A percentile compares a stretch with the other conserved stretches of the same genome.
phyloP scores from a whole-genome alignment of 441 rosid species.

The Melastoma candidum region DNA sequence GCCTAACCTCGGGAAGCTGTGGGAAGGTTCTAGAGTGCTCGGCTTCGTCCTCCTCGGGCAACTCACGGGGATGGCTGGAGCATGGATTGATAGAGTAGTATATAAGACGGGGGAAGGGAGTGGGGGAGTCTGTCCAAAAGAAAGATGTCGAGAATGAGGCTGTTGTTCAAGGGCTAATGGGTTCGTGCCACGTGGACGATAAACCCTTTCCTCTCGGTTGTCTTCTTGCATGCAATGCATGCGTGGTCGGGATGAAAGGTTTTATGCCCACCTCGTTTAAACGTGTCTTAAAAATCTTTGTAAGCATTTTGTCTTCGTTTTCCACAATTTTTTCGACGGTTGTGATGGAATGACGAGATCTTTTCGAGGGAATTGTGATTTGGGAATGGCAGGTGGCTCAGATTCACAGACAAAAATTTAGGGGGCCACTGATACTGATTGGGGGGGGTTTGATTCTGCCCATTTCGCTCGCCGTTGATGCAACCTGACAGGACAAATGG shows the following conservation, averaged over 20 bases:
- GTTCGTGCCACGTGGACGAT: conserved; percentile 43
- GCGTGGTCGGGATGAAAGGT: conserved; percentile 35
- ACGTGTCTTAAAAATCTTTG: not conserved
- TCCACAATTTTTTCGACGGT: too few species aligned
- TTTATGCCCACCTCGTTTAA: conserved; percentile 31
- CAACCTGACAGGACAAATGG: too few species aligned
- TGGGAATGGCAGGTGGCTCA: too few species aligned
- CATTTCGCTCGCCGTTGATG: too few species aligned
- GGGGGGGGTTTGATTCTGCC: too few species aligned
- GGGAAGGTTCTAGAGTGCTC: conserved; percentile 3
- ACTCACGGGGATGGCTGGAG: conserved; percentile 9
- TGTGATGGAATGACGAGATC: too few species aligned
- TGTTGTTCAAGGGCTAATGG: conserved; percentile 31
- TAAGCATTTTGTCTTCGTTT: not conserved
- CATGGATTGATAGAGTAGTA: conserved; percentile 11
- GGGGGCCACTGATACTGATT: too few species aligned
- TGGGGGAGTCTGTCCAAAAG: not conserved
- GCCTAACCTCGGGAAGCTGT: conserved; percentile 22
- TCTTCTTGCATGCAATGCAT: conserved; percentile 8
- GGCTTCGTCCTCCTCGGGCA: conserved; percentile 17
- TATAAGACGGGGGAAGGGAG: conserved; percentile 20
- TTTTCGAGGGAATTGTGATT: too few species aligned
- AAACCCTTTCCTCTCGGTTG: conserved; percentile 24
- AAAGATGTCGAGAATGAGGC: conserved; percentile 67
- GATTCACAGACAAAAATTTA: too few species aligned